Evolutionary conservation across 2,329 filamentous ascomycete genomes (phyloP).

Genomic region (Chaetothyriales sp.): DNA sequence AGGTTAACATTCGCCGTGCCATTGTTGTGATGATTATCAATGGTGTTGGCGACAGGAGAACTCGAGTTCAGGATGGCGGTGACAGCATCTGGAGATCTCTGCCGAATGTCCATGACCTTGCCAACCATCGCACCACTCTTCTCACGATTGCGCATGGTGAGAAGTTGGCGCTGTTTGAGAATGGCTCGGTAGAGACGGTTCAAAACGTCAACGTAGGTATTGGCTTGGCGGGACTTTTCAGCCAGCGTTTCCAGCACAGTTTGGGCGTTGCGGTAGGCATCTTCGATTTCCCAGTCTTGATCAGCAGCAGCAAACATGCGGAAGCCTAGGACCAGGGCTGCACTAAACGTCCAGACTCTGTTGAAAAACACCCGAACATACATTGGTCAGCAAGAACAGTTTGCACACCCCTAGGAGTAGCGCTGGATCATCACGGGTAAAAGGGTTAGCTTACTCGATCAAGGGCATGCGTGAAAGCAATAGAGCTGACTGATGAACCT

Average conservation of each 20-base stretch:
- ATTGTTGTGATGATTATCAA: neutral
- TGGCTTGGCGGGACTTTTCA: constrained; percentile 39
- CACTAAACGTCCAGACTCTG: constrained; percentile 41
- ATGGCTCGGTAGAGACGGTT: constrained; percentile 9
- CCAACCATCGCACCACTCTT: neutral
- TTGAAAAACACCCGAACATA: neutral
- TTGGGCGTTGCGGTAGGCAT: constrained; percentile 36
- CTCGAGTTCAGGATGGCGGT: neutral
- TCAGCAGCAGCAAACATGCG: constrained; percentile 38
- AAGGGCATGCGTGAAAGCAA: constrained; percentile 43
- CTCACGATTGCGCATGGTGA: neutral
- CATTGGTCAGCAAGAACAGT: constrained; percentile 46
- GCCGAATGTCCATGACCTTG: neutral
- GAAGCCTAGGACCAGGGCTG: constrained; percentile 42
- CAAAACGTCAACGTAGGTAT: constrained; percentile 43
- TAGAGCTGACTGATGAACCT: constrained; percentile 31
- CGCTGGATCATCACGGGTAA: constrained; percentile 30
- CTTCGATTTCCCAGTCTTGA: constrained; percentile 31
- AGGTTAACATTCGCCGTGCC: too few species aligned
- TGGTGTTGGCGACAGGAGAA: neutral
- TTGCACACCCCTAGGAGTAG: constrained; percentile 34
- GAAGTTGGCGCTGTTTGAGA: neutral
- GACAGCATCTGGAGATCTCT: neutral
- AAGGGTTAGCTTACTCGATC: constrained; percentile 20
- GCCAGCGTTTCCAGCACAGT: constrained; percentile 36